phyloP scores from a whole-genome alignment of 1,284 basidiomycete genomes.

The Cerioporus squamosus region DNA sequence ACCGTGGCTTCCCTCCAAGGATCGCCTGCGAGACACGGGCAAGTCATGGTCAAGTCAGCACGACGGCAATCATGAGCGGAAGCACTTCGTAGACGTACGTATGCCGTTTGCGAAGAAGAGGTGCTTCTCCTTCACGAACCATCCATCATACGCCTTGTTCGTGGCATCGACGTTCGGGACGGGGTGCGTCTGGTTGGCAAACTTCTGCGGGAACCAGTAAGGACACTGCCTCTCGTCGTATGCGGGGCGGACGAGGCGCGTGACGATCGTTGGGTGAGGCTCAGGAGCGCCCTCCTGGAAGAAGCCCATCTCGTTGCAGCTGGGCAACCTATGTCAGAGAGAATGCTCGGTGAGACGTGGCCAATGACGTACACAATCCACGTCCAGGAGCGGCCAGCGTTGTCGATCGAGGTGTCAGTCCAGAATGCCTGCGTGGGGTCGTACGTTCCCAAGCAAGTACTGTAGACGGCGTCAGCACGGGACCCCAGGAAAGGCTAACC shows the following conservation, averaged over 20 bases:
- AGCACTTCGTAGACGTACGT: constrained; percentile 45
- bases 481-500: too few relatives aligned
- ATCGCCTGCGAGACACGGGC: constrained; percentile 46
- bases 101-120: constrained; percentile 69
- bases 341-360: too few relatives aligned
- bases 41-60: too few relatives aligned
- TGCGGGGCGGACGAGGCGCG: constrained; percentile 59
- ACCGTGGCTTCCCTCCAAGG: constrained; percentile 70
- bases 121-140: constrained; percentile 59
- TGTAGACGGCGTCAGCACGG: constrained; percentile 24
- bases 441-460: constrained; percentile 63
- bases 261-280: constrained; percentile 55
- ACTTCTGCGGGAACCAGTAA: too few relatives aligned
- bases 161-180: constrained; percentile 44
- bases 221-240: constrained; percentile 69
- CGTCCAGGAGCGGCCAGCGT: constrained; percentile 57
- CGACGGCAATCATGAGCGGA: neutral
- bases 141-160: constrained; percentile 62
- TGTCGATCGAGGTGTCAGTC: too few relatives aligned
- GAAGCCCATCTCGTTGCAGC: constrained; percentile 73
- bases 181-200: constrained; percentile 30
- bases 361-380: constrained; percentile 68
- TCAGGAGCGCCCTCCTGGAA: constrained; percentile 64
- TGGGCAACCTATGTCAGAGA: too few relatives aligned
- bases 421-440: constrained; percentile 50